A percentile compares a stretch with the other conserved stretches of the same genome.
Conservation (phyloP, 805 yeast genomes). For the Schwanniomyces pseudopolymorphus region DNA sequence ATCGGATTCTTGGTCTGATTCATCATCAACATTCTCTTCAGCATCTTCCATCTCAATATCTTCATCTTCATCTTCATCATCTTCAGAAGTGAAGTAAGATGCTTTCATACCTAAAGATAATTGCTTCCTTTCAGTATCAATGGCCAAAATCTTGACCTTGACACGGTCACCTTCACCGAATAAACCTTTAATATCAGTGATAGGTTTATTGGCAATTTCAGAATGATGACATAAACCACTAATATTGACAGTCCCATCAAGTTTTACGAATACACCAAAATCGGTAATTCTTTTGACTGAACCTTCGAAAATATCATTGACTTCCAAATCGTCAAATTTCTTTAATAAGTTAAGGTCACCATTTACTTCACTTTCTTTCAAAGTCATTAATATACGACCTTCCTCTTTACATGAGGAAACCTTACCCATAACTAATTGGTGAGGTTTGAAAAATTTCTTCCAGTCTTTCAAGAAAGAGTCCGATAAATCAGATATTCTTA, state of each 20-base stretch:
- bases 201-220: conserved; percentile 71
- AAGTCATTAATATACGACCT: conserved; percentile 68
- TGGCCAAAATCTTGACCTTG: conserved; percentile 71
- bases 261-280: conserved; percentile 85
- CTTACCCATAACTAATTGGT: conserved; percentile 76
- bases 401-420: conserved; percentile 61
- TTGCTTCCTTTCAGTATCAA: conserved; percentile 66
- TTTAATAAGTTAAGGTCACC: conserved; percentile 64
- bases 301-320: conserved; percentile 76
- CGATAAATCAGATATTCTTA: conserved; percentile 75
- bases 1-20: conserved; percentile 20
- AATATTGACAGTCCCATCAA: conserved; percentile 71
- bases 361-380: conserved; percentile 76
- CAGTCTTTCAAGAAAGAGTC: conserved; percentile 84
- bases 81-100: conserved; percentile 62
- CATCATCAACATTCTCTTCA: conserved; percentile 21
- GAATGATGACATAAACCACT: conserved; percentile 87
- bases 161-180: conserved; percentile 91
- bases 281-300: conserved; percentile 73
- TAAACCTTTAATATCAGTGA: conserved; percentile 58
- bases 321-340: conserved; percentile 63
- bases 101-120: conserved; percentile 93
- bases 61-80: conserved; percentile 19
- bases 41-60: conserved; percentile 14
- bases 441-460: conserved; percentile 71